These are phyloP conservation scores for Ceratocystis huliohia DNA, from an alignment of 2,329 filamentous ascomycete genomes.

Conservation along the genomic window DNA sequence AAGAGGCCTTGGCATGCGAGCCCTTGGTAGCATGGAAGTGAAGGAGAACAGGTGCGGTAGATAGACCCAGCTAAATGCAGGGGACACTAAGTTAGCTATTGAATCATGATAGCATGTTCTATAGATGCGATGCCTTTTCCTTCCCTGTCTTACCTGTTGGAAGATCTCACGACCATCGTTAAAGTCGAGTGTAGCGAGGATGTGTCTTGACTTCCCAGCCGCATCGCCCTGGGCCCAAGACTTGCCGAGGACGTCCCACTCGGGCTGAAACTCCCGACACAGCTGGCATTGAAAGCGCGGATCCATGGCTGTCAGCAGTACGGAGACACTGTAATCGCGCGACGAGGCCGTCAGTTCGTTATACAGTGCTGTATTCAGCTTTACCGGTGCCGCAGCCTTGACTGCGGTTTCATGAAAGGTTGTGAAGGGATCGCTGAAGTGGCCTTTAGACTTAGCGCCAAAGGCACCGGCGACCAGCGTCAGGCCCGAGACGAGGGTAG, in stretches of 20 bases:
- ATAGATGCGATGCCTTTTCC: slow-evolving; percentile 23
- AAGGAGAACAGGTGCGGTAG: slow-evolving; percentile 84
- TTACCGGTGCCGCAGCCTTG: slow-evolving; percentile 51
- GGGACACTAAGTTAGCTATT: not conserved
- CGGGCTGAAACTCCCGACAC: slow-evolving; percentile 82
- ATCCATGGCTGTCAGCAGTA: slow-evolving; percentile 81
- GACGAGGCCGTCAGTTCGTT: slow-evolving; percentile 60
- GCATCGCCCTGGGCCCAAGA: slow-evolving; percentile 83
- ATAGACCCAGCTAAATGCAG: slow-evolving; percentile 60
- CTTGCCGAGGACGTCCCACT: slow-evolving; percentile 76
- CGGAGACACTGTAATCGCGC: slow-evolving; percentile 68
- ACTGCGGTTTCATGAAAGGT: slow-evolving; percentile 57
- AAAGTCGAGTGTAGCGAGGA: slow-evolving; percentile 85
- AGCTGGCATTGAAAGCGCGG: slow-evolving; percentile 70
- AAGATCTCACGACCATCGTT: slow-evolving; percentile 71
- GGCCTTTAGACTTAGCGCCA: slow-evolving; percentile 50
- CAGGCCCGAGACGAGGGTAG: slow-evolving; percentile 49
- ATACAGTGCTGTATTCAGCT: slow-evolving; percentile 67
- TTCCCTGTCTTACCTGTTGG: slow-evolving; percentile 62
- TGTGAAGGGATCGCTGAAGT: slow-evolving; percentile 50
- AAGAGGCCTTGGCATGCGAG: slow-evolving; percentile 57
- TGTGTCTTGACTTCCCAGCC: slow-evolving; percentile 53
- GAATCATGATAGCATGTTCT: not conserved
- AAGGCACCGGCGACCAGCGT: slow-evolving; percentile 48
- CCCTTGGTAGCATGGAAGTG: slow-evolving; percentile 72